A percentile compares a stretch with the other conserved stretches of the same genome.
These are phyloP conservation scores for Suhomyces wounanorum DNA, from an alignment of 1,139 yeast species.

Conservation along the genomic window DNA sequence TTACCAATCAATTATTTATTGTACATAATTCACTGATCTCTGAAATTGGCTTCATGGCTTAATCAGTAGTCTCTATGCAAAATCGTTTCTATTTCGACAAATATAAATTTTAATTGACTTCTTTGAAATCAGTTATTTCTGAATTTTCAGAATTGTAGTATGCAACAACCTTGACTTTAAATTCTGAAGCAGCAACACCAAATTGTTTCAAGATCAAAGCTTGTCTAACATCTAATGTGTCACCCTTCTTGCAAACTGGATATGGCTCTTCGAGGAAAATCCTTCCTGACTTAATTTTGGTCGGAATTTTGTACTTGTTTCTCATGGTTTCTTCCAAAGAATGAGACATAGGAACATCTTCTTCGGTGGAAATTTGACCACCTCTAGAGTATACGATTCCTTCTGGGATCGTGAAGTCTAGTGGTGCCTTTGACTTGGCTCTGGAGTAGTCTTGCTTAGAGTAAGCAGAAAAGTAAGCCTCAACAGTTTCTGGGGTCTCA, in stretches of 20 bases:
- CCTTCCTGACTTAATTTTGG: conserved; percentile 87
- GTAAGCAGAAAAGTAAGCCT: conserved; percentile 78
- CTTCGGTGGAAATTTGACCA: conserved; percentile 86
- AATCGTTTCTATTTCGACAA: neutral
- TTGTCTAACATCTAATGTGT: conserved; percentile 83
- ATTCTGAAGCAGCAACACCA: conserved; percentile 92
- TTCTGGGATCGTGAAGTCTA: conserved; percentile 81
- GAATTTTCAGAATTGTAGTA: conserved; percentile 63
- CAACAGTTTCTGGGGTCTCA: conserved; percentile 82
- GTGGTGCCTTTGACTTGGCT: conserved; percentile 82
- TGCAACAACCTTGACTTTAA: conserved; percentile 77
- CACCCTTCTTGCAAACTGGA: conserved; percentile 79
- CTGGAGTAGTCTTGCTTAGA: conserved; percentile 83
- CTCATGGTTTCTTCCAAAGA: conserved; percentile 92
- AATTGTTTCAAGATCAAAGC: conserved; percentile 91
- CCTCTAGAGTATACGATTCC: conserved; percentile 95
- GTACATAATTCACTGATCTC: conserved; percentile 9
- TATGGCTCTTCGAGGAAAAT: conserved; percentile 74
- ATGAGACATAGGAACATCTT: conserved; percentile 95
- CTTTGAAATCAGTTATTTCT: conserved; percentile 31
- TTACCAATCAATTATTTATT: conserved; percentile 1
- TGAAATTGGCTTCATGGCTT: neutral
- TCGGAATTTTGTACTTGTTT: conserved; percentile 86
- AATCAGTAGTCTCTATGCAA: conserved; percentile 4
- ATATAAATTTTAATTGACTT: neutral